These are phyloP conservation scores for Leccinum pachyderme DNA, from an alignment of 1,284 basidiomycete genomes.

Conservation along the genomic window DNA sequence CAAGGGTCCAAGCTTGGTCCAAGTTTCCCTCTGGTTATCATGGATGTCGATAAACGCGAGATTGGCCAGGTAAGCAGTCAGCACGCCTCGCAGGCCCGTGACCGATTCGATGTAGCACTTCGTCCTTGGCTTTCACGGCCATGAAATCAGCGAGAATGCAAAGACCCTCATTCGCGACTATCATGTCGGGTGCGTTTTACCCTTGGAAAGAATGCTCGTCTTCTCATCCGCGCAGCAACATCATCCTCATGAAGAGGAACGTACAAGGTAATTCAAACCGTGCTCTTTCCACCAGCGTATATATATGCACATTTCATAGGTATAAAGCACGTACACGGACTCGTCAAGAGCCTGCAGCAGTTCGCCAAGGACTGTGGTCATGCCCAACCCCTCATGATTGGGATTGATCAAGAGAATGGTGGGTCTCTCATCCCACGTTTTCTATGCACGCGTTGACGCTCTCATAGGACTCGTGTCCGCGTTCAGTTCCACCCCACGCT, in stretches of 20 bases:
- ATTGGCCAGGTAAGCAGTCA: constrained; percentile 48
- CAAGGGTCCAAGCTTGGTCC: background rate
- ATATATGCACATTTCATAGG: constrained; percentile 34
- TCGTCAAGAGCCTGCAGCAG: constrained; percentile 50
- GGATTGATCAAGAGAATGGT: constrained; percentile 74
- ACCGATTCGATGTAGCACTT: constrained; percentile 53
- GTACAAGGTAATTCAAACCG: constrained; percentile 42
- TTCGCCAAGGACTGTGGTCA: constrained; percentile 60
- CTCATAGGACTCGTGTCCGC: constrained; percentile 60
- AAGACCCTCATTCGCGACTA: constrained; percentile 58
- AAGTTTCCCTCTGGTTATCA: constrained; percentile 2
- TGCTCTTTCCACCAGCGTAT: background rate
- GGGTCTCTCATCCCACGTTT: constrained; percentile 2
- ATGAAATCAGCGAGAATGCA: constrained; percentile 51
- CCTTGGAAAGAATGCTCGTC: background rate
- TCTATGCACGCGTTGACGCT: background rate
- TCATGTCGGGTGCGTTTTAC: constrained; percentile 49
- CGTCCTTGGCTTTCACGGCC: constrained; percentile 65
- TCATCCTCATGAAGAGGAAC: constrained; percentile 70
- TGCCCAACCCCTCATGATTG: constrained; percentile 54
- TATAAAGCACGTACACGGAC: constrained; percentile 46
- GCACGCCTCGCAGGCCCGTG: background rate
- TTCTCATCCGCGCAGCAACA: constrained; percentile 37
- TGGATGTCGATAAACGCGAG: constrained; percentile 44
- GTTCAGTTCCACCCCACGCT: constrained; percentile 44